These are phyloP conservation scores for Urochloa ruziziensis DNA, from an alignment of 176 grass and related monocot genomes.

Conservation along the genomic window DNA sequence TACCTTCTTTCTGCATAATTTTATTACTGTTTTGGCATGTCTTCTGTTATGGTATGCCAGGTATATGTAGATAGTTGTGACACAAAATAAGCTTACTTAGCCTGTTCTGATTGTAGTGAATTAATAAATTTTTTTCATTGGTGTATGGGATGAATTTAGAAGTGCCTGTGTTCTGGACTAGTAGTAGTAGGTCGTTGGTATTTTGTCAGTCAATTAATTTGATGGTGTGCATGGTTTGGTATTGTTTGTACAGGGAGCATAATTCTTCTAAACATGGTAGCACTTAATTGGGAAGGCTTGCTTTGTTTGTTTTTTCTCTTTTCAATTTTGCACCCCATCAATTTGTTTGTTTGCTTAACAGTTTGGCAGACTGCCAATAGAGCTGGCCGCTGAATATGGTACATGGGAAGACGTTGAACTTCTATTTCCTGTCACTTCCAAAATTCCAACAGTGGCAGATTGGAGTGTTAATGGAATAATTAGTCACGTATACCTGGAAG, in stretches of 20 bases:
- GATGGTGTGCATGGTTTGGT: not conserved
- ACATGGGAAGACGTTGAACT: slow-evolving; percentile 41
- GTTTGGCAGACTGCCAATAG: slow-evolving; percentile 51
- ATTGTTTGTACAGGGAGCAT: not conserved
- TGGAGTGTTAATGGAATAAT: slow-evolving; percentile 22
- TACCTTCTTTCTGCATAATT: not conserved
- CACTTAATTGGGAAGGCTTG: not conserved
- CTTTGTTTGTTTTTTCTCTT: not conserved
- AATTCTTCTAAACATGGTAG: not conserved
- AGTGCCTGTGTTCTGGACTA: not conserved
- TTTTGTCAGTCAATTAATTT: not conserved
- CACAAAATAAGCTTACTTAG: not conserved
- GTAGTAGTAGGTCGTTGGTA: not conserved
- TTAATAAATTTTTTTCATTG: not conserved
- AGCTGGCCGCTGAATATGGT: slow-evolving; percentile 48
- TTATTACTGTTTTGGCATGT: not conserved
- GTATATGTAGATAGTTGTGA: not conserved
- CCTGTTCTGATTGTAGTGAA: slow-evolving; percentile 3
- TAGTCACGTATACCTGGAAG: slow-evolving; percentile 20
- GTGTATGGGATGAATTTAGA: not conserved
- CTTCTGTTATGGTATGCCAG: not conserved
- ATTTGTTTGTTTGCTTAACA: slow-evolving; percentile 11
- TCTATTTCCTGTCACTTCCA: slow-evolving; percentile 38
- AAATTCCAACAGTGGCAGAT: slow-evolving; percentile 25
- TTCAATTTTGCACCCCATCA: not conserved